These are phyloP conservation scores for Cyanidioschyzon merolae DNA, from an alignment of 23 red algal genomes.

Conservation along the genomic window DNA sequence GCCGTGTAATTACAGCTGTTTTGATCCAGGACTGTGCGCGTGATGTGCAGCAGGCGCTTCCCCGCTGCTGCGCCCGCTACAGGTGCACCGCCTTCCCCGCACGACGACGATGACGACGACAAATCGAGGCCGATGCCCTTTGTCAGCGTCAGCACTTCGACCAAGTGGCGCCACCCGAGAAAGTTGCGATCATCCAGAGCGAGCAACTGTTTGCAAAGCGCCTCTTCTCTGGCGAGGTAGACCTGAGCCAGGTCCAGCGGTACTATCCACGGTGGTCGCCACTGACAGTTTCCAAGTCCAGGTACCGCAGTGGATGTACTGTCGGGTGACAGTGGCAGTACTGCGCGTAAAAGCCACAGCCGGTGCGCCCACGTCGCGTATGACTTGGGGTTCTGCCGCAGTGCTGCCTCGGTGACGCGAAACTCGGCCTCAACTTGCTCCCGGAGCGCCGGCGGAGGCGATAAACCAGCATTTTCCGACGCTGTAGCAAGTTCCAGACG, in stretches of 20 bases:
- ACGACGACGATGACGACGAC: not conserved
- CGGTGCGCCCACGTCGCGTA: conserved; percentile 94
- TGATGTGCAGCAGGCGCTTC: not conserved
- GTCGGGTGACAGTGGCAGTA: not conserved
- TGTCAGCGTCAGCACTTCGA: conserved; percentile 30
- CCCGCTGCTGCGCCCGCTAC: not conserved
- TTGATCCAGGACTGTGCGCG: not conserved
- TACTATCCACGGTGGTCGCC: not conserved
- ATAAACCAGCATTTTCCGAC: too few relatives aligned
- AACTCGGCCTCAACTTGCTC: conserved; percentile 46
- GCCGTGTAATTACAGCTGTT: conserved; percentile 72
- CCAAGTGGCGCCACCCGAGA: conserved; percentile 80
- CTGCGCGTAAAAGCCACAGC: conserved; percentile 42
- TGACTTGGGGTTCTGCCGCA: conserved; percentile 76
- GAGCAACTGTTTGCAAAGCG: conserved; percentile 46
- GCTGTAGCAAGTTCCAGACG: not conserved
- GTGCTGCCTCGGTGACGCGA: conserved; percentile 30
- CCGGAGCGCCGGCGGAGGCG: not conserved
- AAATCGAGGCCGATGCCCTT: not conserved
- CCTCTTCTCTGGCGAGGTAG: conserved; percentile 28
- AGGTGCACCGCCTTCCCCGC: not conserved
- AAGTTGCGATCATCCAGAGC: conserved; percentile 78
- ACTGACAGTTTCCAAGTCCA: not conserved
- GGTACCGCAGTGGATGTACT: not conserved
- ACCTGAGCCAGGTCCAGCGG: conserved; percentile 14